Conservation (phyloP, 768 basidiomycete species). For the Naganishia randhawae region DNA sequence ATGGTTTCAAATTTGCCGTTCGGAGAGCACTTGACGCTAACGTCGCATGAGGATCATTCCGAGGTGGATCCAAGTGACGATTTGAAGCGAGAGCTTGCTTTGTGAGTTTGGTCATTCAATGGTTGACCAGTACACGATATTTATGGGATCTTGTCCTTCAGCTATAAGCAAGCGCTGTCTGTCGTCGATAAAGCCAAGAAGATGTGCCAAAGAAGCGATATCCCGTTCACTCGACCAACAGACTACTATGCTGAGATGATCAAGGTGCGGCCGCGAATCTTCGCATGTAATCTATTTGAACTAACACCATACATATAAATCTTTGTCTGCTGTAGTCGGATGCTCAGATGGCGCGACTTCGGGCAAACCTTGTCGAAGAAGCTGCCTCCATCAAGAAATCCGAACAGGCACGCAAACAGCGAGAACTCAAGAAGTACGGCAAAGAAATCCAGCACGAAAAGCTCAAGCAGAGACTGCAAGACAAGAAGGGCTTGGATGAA, state of each 20-base stretch:
- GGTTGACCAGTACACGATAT: neutral
- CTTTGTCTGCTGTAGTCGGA: slow-evolving; percentile 57
- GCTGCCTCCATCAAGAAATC: slow-evolving; percentile 78
- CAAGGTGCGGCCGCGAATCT: neutral
- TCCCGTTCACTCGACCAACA: slow-evolving; percentile 77
- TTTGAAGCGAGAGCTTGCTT: slow-evolving; percentile 88
- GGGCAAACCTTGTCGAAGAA: slow-evolving; percentile 84
- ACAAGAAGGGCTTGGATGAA: slow-evolving; percentile 90
- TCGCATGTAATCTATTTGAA: neutral
- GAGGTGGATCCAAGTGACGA: slow-evolving; percentile 58
- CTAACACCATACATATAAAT: neutral
- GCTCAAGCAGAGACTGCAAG: slow-evolving; percentile 77
- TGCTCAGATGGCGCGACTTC: slow-evolving; percentile 93
- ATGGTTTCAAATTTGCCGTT: slow-evolving; percentile 40
- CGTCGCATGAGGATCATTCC: slow-evolving; percentile 34
- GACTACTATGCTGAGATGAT: slow-evolving; percentile 29
- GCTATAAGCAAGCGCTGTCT: slow-evolving; percentile 93
- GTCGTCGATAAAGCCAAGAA: slow-evolving; percentile 69
- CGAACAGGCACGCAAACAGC: slow-evolving; percentile 83
- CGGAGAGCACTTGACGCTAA: slow-evolving; percentile 42
- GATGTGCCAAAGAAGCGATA: slow-evolving; percentile 70
- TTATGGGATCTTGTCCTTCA: slow-evolving; percentile 47
- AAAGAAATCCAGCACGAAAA: slow-evolving; percentile 97
- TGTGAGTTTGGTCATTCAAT: slow-evolving; percentile 59
- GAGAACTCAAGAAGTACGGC: slow-evolving; percentile 95